These are phyloP conservation scores for Triangularia verruculosa DNA, from an alignment of 2,329 filamentous ascomycete genomes.

Conservation along the genomic window DNA sequence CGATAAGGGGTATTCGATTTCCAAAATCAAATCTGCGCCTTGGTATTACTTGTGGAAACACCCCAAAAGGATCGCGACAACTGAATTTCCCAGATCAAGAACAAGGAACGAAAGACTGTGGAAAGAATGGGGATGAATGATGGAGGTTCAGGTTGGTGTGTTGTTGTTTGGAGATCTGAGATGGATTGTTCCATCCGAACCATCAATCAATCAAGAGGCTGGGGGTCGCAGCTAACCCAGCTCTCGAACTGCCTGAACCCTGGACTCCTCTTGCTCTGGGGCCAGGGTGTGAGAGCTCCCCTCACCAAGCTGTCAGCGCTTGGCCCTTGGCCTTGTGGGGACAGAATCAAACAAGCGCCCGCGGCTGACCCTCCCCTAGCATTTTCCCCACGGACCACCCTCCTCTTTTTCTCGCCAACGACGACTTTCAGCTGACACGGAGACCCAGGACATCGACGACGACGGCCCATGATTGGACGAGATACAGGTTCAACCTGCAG, in stretches of 20 bases:
- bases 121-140: not conserved
- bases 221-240: not conserved
- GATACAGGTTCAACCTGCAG: not conserved
- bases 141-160: not conserved
- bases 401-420: not conserved
- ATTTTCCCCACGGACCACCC: not conserved
- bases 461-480: not conserved
- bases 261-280: not conserved
- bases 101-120: not conserved
- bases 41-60: not conserved
- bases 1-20: conserved; percentile 6
- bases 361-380: not conserved
- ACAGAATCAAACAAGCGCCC: not conserved
- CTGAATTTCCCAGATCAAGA: not conserved
- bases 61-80: not conserved
- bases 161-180: not conserved
- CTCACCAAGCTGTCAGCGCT: not conserved
- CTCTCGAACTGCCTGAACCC: not conserved
- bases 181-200: not conserved
- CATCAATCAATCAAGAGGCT: not conserved
- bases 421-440: not conserved
- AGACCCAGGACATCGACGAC: not conserved
- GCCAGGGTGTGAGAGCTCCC: not conserved
- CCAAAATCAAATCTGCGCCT: not conserved
- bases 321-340: not conserved